Conservation (phyloP, 768 basidiomycete species). For the Naganishia antarctica region DNA sequence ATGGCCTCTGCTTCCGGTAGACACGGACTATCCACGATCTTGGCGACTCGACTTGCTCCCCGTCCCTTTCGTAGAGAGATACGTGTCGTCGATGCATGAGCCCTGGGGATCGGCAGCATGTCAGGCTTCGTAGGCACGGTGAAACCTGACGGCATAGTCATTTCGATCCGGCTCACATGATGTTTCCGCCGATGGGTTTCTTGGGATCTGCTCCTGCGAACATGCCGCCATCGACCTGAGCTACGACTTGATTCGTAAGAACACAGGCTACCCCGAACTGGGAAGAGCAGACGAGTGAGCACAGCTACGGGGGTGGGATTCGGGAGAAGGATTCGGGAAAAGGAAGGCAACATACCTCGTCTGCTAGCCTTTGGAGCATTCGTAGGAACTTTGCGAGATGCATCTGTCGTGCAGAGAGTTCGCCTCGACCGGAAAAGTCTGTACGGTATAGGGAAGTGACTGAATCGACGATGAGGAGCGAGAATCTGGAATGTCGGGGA, state of each 20-base stretch:
- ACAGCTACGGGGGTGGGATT: no score
- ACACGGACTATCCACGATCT: conserved; percentile 97
- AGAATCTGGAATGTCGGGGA: conserved; percentile 63
- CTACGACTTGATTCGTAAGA: conserved; percentile 97
- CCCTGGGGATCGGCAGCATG: conserved; percentile 49
- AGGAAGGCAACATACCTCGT: conserved; percentile 79
- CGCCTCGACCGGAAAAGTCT: conserved; percentile 91
- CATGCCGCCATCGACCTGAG: conserved; percentile 90
- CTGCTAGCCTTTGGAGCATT: conserved; percentile 85
- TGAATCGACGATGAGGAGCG: conserved; percentile 91
- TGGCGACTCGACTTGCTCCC: conserved; percentile 86
- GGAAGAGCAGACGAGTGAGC: no score
- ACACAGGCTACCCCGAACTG: conserved; percentile 98
- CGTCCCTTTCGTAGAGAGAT: conserved; percentile 87
- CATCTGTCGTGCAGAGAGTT: conserved; percentile 87
- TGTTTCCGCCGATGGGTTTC: conserved; percentile 83
- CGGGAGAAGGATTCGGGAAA: no score
- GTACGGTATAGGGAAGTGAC: conserved; percentile 92
- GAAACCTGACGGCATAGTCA: not conserved
- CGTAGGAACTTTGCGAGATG: conserved; percentile 94
- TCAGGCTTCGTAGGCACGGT: not conserved
- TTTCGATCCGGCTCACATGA: conserved; percentile 56
- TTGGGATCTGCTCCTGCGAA: conserved; percentile 87
- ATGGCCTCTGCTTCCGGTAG: conserved; percentile 92
- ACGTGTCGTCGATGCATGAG: conserved; percentile 94